Evolutionary conservation across 2,329 filamentous ascomycete species (phyloP).

Genomic region (Raffaelea arxii): DNA sequence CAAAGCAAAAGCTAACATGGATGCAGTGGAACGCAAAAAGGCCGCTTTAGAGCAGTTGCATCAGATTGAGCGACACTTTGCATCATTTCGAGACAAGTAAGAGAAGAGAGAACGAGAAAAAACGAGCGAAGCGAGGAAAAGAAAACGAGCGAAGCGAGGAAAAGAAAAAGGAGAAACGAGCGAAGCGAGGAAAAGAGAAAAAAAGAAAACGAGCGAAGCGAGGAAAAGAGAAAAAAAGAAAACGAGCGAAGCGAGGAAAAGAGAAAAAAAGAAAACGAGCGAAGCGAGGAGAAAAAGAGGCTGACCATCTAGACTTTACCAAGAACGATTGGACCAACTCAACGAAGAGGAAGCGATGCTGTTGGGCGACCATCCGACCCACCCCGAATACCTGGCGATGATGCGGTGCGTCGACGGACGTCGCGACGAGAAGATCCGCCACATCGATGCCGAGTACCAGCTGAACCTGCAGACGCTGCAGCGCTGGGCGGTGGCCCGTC

Average conservation of each 20-base stretch:
- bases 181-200: no score
- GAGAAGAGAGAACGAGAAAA: no score
- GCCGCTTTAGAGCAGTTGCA: conserved; percentile 70
- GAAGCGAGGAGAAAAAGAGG: no score
- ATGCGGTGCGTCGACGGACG: conserved; percentile 77
- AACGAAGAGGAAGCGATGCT: conserved; percentile 61
- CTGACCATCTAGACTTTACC: conserved; percentile 59
- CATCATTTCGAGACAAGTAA: conserved; percentile 70
- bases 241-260: no score
- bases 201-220: no score
- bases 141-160: no score
- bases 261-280: no score
- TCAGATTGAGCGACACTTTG: conserved; percentile 80
- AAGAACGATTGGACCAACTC: conserved; percentile 75
- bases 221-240: no score
- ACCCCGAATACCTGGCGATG: conserved; percentile 86
- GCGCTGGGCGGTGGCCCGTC: conserved; percentile 67
- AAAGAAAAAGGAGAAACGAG: no score
- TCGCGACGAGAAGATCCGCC: conserved; percentile 67
- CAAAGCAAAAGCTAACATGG: conserved; percentile 1
- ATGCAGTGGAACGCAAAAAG: conserved; percentile 64
- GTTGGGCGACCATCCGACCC: conserved; percentile 53
- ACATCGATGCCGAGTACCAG: conserved; percentile 63
- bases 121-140: no score
- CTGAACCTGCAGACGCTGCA: conserved; percentile 66